A percentile compares a stretch with the other conserved stretches of the same genome.
Conservation (phyloP, 805 yeast species). For the Lipomyces orientalis region DNA sequence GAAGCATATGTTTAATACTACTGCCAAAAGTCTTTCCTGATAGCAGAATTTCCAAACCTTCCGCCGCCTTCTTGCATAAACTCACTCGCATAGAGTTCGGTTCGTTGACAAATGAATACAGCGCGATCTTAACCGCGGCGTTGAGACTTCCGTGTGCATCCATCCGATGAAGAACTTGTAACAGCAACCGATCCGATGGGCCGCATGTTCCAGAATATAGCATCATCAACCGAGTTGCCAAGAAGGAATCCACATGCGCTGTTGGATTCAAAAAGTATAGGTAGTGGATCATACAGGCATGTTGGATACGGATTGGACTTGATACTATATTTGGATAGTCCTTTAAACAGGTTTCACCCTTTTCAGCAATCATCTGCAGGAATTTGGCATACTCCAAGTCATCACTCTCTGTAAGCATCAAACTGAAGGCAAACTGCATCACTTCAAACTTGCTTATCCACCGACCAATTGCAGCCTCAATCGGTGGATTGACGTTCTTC, state of each 20-base stretch:
- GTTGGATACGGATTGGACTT: constrained; percentile 43
- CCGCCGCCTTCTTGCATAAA: not conserved
- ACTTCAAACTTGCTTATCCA: constrained; percentile 55
- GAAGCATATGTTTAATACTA: constrained; percentile 49
- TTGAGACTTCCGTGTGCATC: constrained; percentile 54
- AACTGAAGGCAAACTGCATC: constrained; percentile 53
- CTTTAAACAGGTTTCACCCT: constrained; percentile 47
- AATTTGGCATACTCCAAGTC: constrained; percentile 54
- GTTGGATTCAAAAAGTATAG: constrained; percentile 57
- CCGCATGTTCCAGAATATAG: constrained; percentile 68
- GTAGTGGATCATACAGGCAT: constrained; percentile 55
- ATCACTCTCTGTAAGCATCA: constrained; percentile 25
- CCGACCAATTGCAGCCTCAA: constrained; percentile 43
- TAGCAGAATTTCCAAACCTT: constrained; percentile 5
- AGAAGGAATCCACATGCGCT: constrained; percentile 53
- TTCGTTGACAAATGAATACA: constrained; percentile 14
- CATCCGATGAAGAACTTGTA: constrained; percentile 58
- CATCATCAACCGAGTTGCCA: constrained; percentile 58
- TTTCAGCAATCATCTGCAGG: constrained; percentile 68
- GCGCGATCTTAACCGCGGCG: constrained; percentile 5
- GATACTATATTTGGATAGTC: too few relatives aligned
- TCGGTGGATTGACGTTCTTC: constrained; percentile 41
- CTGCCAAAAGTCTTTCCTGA: constrained; percentile 14
- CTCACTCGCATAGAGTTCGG: not conserved
- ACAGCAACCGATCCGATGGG: constrained; percentile 66